Evolutionary conservation across 2,329 filamentous ascomycete species (phyloP).

Genomic region (Hysterium pulicare): DNA sequence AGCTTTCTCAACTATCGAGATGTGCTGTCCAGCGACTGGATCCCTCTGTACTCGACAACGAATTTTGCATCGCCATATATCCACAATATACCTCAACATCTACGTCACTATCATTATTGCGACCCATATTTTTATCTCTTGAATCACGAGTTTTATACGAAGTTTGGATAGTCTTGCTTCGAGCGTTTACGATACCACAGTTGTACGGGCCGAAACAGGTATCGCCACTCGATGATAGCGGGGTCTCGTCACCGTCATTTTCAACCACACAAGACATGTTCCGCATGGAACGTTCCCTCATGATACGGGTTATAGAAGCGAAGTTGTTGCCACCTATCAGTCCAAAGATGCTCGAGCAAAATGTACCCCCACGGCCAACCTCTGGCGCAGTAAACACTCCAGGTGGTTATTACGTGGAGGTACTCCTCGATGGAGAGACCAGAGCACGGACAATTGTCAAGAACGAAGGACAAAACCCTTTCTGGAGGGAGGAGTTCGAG

Average conservation of each 20-base stretch:
- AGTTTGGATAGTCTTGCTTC: constrained; percentile 90
- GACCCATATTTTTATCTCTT: constrained; percentile 85
- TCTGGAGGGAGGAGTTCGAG: constrained; percentile 79
- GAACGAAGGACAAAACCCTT: constrained; percentile 67
- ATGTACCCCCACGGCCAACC: constrained; percentile 22
- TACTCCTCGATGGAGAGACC: constrained; percentile 75
- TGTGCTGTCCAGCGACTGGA: constrained; percentile 89
- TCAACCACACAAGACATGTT: constrained; percentile 57
- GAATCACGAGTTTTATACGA: constrained; percentile 90
- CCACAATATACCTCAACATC: constrained; percentile 81
- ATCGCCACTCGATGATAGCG: constrained; percentile 39
- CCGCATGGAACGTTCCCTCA: constrained; percentile 61
- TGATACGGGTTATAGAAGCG: constrained; percentile 60
- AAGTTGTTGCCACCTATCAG: constrained; percentile 47
- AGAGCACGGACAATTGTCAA: constrained; percentile 73
- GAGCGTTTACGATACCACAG: constrained; percentile 89
- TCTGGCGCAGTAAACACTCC: constrained; percentile 28
- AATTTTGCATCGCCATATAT: constrained; percentile 93
- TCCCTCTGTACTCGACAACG: constrained; percentile 83
- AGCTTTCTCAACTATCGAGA: constrained; percentile 82
- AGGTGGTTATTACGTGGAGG: constrained; percentile 75
- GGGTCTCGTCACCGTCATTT: constrained; percentile 31
- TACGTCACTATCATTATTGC: constrained; percentile 69
- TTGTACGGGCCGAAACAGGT: constrained; percentile 68
- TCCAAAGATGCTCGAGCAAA: constrained; percentile 30